phyloP scores from a whole-genome alignment of 106 monocot species.

The Allium sativum region DNA sequence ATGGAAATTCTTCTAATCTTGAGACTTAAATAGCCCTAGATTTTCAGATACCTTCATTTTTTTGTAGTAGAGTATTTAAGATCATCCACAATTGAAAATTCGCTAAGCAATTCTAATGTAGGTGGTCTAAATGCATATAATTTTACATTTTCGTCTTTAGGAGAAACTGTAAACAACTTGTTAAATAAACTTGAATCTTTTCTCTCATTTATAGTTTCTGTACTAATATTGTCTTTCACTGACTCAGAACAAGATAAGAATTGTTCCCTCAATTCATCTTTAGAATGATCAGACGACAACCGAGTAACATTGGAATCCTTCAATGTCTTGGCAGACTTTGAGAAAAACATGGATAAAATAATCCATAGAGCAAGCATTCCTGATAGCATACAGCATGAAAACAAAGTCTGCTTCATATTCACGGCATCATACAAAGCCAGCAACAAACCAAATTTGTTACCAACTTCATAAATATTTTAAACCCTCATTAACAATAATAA shows the following conservation, averaged over 20 bases:
- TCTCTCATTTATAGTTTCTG: no score
- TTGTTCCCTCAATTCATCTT: not conserved
- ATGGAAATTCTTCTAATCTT: not conserved
- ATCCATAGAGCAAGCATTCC: not conserved
- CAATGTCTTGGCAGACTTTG: not conserved
- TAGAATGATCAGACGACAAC: not conserved
- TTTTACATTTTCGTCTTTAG: not conserved
- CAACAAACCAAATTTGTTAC: not conserved
- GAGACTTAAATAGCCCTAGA: not conserved
- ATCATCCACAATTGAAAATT: not conserved
- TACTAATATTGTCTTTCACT: not conserved
- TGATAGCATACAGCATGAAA: not conserved
- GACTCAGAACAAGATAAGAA: not conserved
- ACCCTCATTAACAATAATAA: no score
- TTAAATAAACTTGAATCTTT: not conserved
- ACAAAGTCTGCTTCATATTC: not conserved
- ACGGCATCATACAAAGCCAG: no score
- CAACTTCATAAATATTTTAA: not conserved
- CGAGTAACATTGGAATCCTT: not conserved
- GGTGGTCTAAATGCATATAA: not conserved
- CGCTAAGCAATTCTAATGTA: not conserved
- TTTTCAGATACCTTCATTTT: not conserved
- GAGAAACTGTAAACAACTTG: not conserved
- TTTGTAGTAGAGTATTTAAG: not conserved
- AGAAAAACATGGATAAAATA: not conserved